Evolutionary conservation across 2,329 filamentous ascomycete genomes (phyloP).

Genomic region (Aspergillus sp.): DNA sequence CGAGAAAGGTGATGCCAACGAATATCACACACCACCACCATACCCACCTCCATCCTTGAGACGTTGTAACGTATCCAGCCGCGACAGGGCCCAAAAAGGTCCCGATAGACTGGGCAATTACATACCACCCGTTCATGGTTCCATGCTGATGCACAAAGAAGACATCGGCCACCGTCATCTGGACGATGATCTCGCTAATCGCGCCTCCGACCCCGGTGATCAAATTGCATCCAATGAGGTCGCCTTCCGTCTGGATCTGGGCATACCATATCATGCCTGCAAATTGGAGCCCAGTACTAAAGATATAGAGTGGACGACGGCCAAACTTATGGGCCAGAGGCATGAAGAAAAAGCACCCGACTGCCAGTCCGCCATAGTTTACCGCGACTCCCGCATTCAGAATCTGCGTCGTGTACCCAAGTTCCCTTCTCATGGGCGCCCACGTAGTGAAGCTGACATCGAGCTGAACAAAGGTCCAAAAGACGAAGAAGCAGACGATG

Average conservation of each 20-base stretch:
- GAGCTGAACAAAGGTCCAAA: conserved; percentile 5
- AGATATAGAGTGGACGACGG: conserved; percentile 4
- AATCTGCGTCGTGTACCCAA: conserved; percentile 4
- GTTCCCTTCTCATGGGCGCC: conserved; percentile 3
- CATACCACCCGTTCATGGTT: not conserved
- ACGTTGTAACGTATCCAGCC: not conserved
- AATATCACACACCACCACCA: not conserved
- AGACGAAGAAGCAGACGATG: conserved; percentile 8
- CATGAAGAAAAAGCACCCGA: conserved; percentile 9
- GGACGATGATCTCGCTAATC: not conserved
- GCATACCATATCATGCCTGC: not conserved
- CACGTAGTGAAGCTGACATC: conserved; percentile 1
- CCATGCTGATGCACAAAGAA: not conserved
- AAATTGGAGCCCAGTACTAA: not conserved
- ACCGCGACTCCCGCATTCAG: conserved; percentile 7
- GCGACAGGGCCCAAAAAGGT: not conserved
- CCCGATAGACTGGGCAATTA: not conserved
- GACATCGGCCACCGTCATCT: not conserved
- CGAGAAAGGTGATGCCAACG: not conserved
- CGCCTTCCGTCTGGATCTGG: not conserved
- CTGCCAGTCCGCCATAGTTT: conserved; percentile 4
- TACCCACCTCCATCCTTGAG: not conserved
- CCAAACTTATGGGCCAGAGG: conserved; percentile 7
- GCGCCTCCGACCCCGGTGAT: not conserved
- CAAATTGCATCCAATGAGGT: not conserved